Base-by-base conservation (phyloP, 129 eudicot species). In the Chrysanthemum seticuspe region DNA sequence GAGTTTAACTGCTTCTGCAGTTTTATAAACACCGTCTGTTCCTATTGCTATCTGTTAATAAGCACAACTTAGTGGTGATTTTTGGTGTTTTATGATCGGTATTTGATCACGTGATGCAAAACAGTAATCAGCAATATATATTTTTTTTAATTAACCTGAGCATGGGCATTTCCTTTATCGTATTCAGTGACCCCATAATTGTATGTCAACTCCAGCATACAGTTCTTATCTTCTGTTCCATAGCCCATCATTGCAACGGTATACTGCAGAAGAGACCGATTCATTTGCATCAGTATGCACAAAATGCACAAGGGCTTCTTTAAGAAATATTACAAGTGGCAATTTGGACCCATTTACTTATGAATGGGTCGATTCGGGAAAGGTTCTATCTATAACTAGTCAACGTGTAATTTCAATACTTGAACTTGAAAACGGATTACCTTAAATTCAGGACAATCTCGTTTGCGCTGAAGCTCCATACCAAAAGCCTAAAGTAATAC, bases 211-310 rank as follows among this genome's bases (percentile, higher is more conserved):
- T 94, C 99, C 74, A 94, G 34, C 3, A 94, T 96, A 78, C 88
- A 87, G 71, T 36, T 94, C 82, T 86, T 86, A 65, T 90, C 91
- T 80, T 94, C 99, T 36, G 97, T 91, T 63, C 97, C 99, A 70
- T 94, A 94, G 15, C 97, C 99, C 96, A 94, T 77, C 96, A 90
- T 86, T 62, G 99, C 97, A 74, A 90, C 88, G 65, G 97, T 90
- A 70, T 90, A 88, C 99, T 94, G 81, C 65, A 78, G 36, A 82
- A 78, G 40, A 48, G 25, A 45, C 62, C 45, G 59, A 70, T 47
- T 21, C 12, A 16, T 45, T 68, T 60, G 78, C 73, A 62, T 74
- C 67, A 74, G 54, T 10, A 10, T 6, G 44, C n/a, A 52, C 49
- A 4, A 59, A 50, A 8, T 25, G 29, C 29, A 25, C 29, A 25